These are phyloP conservation scores for Rubroshorea leprosula DNA, from an alignment of 345 rosid species.

Conservation along the genomic window DNA sequence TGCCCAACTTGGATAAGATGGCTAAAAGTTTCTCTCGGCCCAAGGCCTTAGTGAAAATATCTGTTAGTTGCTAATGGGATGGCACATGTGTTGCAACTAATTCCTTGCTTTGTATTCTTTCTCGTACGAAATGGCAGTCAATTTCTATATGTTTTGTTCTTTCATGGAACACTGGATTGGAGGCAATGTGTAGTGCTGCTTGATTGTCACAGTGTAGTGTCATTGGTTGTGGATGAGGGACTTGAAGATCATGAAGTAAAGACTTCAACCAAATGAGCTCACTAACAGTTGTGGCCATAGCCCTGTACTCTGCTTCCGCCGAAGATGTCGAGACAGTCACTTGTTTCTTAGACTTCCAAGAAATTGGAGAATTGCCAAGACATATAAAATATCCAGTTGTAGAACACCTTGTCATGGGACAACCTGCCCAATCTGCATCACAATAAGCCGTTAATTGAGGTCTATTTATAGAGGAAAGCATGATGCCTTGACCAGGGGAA, in stretches of 20 bases:
- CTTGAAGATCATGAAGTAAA: not conserved
- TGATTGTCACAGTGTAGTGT: not conserved
- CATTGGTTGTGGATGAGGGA: not conserved
- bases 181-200: too few relatives aligned
- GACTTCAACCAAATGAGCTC: not conserved
- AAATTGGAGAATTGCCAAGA: not conserved
- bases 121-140: too few relatives aligned
- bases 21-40: too few relatives aligned
- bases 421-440: not conserved
- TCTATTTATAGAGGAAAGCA: not conserved
- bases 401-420: not conserved
- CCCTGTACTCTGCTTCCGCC: not conserved
- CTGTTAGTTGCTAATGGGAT: too few relatives aligned
- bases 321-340: not conserved
- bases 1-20: too few relatives aligned
- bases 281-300: not conserved
- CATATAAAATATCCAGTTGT: not conserved
- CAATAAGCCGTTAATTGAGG: not conserved
- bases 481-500: not conserved
- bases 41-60: too few relatives aligned
- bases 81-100: too few relatives aligned
- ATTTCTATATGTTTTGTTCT: too few relatives aligned
- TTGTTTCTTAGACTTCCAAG: slow-evolving; percentile 3
- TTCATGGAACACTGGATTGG: too few relatives aligned
- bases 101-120: too few relatives aligned